Evolutionary conservation across 805 yeast species (phyloP).

Genomic region (Allodekkera sacchari): DNA sequence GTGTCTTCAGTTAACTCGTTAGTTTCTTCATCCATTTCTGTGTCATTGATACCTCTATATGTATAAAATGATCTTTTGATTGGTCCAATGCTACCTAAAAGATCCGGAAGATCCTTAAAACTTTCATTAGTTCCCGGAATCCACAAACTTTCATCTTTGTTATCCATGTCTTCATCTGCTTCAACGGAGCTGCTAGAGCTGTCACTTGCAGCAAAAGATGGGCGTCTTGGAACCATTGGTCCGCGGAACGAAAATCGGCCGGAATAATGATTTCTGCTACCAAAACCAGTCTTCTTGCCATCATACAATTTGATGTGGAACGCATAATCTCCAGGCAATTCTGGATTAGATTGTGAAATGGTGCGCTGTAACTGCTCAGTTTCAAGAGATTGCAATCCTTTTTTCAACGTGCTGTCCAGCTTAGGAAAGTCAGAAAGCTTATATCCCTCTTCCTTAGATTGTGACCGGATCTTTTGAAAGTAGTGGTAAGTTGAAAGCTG

Average conservation of each 20-base stretch:
- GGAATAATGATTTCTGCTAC: constrained; percentile 1
- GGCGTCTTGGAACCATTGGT: no score
- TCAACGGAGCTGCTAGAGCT: background rate
- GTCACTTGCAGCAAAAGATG: no score
- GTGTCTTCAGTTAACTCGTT: no score
- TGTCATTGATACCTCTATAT: constrained; percentile 13
- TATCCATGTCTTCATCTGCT: constrained; percentile 10
- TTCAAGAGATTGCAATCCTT: constrained; percentile 23
- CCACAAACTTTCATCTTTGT: constrained; percentile 29
- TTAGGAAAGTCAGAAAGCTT: constrained; percentile 19
- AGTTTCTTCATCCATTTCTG: no score
- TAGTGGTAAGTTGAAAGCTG: constrained; percentile 38
- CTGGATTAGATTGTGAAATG: constrained; percentile 45
- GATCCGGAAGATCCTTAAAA: constrained; percentile 32
- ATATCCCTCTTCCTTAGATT: constrained; percentile 12
- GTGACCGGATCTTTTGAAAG: constrained; percentile 19
- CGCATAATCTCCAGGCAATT: constrained; percentile 39
- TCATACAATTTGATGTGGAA: constrained; percentile 38
- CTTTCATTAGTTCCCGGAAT: constrained; percentile 34
- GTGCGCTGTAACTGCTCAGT: constrained; percentile 35
- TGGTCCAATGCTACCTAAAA: constrained; percentile 24
- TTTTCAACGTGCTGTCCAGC: constrained; percentile 11
- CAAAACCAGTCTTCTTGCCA: constrained; percentile 4
- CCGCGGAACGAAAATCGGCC: constrained; percentile 1
- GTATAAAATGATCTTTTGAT: constrained; percentile 25